Conservation (phyloP, 352 stramenopile species). For the Globisporangium abappressorium region DNA sequence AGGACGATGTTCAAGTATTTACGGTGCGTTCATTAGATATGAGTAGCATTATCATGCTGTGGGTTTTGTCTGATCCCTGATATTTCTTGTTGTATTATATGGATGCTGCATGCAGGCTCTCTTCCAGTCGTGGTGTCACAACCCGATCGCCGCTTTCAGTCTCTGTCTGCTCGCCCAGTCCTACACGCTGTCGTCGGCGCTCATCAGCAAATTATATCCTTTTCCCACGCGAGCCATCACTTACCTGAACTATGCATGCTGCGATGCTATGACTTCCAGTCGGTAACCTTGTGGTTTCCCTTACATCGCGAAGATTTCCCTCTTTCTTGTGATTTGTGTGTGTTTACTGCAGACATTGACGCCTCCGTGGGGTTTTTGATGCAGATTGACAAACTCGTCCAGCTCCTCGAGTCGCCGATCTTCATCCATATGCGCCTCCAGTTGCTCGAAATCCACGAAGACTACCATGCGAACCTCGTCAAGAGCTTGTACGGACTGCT, state of each 20-base stretch:
- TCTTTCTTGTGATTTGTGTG: conserved; percentile 12
- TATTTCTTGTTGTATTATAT: conserved; percentile 10
- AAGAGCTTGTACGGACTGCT: conserved; percentile 97
- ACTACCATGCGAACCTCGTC: conserved; percentile 93
- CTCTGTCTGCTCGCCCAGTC: conserved; percentile 97
- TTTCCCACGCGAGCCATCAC: conserved; percentile 10
- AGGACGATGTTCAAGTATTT: conserved; percentile 82
- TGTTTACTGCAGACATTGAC: conserved; percentile 89
- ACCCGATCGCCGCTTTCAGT: conserved; percentile 96
- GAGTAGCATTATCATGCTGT: neutral
- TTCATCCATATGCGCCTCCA: conserved; percentile 99
- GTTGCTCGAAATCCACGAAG: conserved; percentile 95
- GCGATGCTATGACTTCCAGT: neutral
- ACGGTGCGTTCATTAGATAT: conserved; percentile 33
- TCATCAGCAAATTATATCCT: conserved; percentile 96
- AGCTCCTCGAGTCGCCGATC: conserved; percentile 98
- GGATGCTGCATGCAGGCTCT: conserved; percentile 42
- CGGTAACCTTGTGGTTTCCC: conserved; percentile 11
- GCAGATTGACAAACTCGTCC: conserved; percentile 99
- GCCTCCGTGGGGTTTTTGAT: conserved; percentile 98
- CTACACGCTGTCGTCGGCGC: conserved; percentile 95
- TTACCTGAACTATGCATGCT: neutral
- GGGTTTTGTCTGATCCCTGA: neutral
- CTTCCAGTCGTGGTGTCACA: conserved; percentile 96
- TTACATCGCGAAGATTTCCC: conserved; percentile 32